Base-by-base conservation (phyloP, 73 alveolate species). In the Blepharisma japonicum region DNA sequence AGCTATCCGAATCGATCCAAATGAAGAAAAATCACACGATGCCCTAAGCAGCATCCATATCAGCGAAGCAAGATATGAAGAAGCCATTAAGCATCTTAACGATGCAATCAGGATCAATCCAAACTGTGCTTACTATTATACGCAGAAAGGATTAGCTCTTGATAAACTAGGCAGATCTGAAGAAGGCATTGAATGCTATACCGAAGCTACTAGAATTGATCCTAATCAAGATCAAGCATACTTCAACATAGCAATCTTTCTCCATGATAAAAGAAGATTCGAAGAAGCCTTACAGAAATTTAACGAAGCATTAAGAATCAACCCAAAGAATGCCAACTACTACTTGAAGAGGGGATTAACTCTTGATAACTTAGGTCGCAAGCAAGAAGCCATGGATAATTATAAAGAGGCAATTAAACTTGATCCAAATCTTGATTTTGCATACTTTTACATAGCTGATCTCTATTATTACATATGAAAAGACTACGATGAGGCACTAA, bases 321-420 rank as follows among this genome's bases (percentile, higher is more conserved):
- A 53, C 23, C 23, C 68, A 1, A 1, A 1, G 5, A 3, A 53
- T 20, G 23, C 23, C 18, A 53, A 53, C 18, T 14, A 14, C 23
- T 20, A 53, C 4, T n/a, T n/a, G 18, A n/a, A n/a, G 23, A 53
- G 23, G 23, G 68, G 68, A 53, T n/a, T 53, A 53, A 20, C 68
- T 53, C 68, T 53, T 53, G 18, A n/a, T n/a, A 53, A 53, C 68
- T 53, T 53, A 53, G 68, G 68, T 53, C 18, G 68, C 2, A 53
- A 53, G 2, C 23, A 53, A 20, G 68, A 53, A 53, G 68, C 68
- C 23, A 53, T 53, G 18, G 68, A 53, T 2, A n/a, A 53, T n/a
- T 53, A n/a, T 20, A 20, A 53, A n/a, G 32, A n/a, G 3, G 68
- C 68, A n/a, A 53, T 53, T n/a, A 53, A 53, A 53, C 0, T 53